Conservation (phyloP, 305 asterid species). For the Ajuga reptans region DNA sequence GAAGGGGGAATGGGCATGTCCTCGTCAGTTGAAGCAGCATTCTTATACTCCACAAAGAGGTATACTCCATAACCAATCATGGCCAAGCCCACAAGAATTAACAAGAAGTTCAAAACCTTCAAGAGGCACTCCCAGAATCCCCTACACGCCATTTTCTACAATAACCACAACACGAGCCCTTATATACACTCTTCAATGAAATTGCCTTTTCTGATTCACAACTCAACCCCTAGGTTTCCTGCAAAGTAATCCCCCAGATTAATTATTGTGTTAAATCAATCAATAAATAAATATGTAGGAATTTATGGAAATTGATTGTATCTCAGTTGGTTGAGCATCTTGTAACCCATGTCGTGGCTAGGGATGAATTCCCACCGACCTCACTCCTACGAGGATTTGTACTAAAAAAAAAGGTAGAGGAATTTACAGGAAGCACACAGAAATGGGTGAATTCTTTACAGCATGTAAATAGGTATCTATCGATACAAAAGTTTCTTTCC, state of each 20-base stretch:
- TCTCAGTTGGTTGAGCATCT: no score
- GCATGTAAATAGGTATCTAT: not conserved
- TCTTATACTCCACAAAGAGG: slow-evolving; percentile 72
- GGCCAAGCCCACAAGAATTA: slow-evolving; percentile 74
- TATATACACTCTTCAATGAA: not conserved
- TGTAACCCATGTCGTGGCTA: no score
- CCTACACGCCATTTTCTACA: slow-evolving; percentile 63
- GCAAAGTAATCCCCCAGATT: slow-evolving; percentile 13
- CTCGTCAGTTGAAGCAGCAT: slow-evolving; percentile 38
- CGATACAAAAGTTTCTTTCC: not conserved
- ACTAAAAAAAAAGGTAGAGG: not conserved
- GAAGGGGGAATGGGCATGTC: slow-evolving; percentile 43
- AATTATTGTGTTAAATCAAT: not conserved
- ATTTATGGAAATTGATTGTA: no score
- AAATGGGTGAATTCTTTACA: not conserved
- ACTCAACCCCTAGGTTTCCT: slow-evolving; percentile 20
- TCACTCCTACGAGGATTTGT: no score
- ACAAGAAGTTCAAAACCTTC: slow-evolving; percentile 72
- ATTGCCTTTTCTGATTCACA: not conserved
- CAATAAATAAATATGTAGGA: no score
- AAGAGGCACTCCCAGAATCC: slow-evolving; percentile 76
- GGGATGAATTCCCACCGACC: no score
- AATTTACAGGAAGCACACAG: not conserved
- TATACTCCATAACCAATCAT: slow-evolving; percentile 89
- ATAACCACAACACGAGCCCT: not conserved